Evolutionary conservation across 805 yeast species (phyloP), one percentile per base, ranked within the genome.

Genomic region (Saturnispora besseyi): DNA sequence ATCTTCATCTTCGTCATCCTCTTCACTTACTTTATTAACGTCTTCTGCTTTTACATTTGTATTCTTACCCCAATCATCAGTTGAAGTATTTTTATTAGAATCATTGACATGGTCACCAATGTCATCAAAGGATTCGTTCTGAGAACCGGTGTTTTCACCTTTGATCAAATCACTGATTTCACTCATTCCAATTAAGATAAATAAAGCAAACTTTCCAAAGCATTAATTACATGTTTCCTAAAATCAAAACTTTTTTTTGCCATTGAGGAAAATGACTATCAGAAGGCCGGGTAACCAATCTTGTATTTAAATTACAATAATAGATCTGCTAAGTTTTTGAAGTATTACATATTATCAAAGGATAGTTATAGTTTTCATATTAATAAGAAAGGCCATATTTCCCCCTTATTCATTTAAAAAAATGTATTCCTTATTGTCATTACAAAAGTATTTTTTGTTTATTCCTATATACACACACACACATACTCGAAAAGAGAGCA

Each of bases 1-100:
- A 6, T 56, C 64, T 22, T 56, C 62, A 1, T 56, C 59, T 3
- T 54, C 58, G 5, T 53, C 64, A 3, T 55, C 58, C 1, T 53
- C 57, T 48, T 52, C 53, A 13, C 51, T 67, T 30, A 59, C 66
- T 15, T 53, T 64, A 26, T 60, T 64, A 41, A 52, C 57, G 48
- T 51, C 41, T 15, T 38, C 50, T 5, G 22, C 29, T 22, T 24
- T 26, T 22, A 12, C n/a, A 38, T 24, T 36, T 12, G 21, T 18
- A 18, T 22, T 36, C 22, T 36, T 18, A 10, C 24, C 12, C 40
- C 22, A 10, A 18, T 36, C 40, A 21, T 38, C 30, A 26, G 22
- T 38, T 13, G 13, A 24, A 18, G 11, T 36, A 18, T 8, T 22
- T 11, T 36, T 22, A 12, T 36, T 18, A 36, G 24, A 7, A 36